Base-by-base conservation (phyloP, 2,329 filamentous ascomycete genomes). In the Aspergillus terreus region DNA sequence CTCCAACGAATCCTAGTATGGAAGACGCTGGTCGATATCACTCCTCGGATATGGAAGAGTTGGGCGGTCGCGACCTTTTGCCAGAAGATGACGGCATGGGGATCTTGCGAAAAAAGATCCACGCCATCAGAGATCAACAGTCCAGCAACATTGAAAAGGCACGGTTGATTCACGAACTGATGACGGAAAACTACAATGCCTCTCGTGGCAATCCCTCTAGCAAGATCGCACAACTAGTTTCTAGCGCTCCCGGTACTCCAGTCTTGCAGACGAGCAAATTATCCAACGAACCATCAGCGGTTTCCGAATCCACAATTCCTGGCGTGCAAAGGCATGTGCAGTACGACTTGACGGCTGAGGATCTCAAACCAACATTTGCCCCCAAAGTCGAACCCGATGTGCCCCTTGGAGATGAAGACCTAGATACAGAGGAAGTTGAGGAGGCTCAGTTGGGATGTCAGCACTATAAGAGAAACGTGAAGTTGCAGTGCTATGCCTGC, bases 381-480 rank as follows among this genome's bases (percentile, higher is more conserved):
- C 82, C 84, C 10, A 67, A 66, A 48, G 49, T 56, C 46, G 67
- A 71, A 33, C 55, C 63, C 7, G 64, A 67, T 32, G 49, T 56
- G 2, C 58, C 59, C 21, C 55, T 63, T 38, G 55, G 59, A 41
- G 62, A 67, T 10, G 76, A 80, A 30, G 73, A 72, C 44, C 59
- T 66, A n/a, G 65, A 70, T 27, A 71, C 74, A 4, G 77, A 78
- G 41, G 66, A 81, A 58, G 65, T 79, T 47, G 69, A 79, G 6
- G 78, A 78, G 19, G 76, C 72, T 3, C 74, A 78, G 27, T 73
- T 96, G 4, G 94, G 94, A 0, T 99, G 94, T 69, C 79, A 86
- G 62, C 94, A 99, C 72, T 99, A 99, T 70, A 90, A 89, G 65
- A 85, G 94, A 57, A 97, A 97, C 62, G 90, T 99, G 61, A 97